Percentiles rank a stretch among this genome's conserved stretches.
These are phyloP conservation scores for Calamus simplicifolius DNA, from an alignment of 176 grass and related monocot species.

Conservation along the genomic window DNA sequence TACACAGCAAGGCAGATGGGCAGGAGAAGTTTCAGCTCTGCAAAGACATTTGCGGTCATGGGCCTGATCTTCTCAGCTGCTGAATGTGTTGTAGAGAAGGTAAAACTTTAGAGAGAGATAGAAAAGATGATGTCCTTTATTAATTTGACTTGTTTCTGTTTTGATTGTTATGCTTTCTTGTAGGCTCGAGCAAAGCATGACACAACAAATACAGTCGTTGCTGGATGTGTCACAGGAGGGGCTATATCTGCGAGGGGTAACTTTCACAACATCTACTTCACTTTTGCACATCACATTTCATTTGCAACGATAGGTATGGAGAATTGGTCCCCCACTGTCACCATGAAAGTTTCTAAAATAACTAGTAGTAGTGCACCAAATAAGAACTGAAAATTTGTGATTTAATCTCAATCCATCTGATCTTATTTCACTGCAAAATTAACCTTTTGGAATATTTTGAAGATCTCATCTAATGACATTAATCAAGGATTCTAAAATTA, in stretches of 20 bases:
- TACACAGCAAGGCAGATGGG: conserved; percentile 88
- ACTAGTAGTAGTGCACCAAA: too few species aligned
- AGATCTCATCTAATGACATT: too few species aligned
- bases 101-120: background rate
- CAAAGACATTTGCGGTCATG: conserved; percentile 93
- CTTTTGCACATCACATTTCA: too few species aligned
- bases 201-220: conserved; percentile 69
- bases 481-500: too few species aligned
- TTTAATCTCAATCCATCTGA: too few species aligned
- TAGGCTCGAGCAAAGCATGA: conserved; percentile 92
- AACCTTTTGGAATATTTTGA: too few species aligned
- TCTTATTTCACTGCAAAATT: too few species aligned
- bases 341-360: too few species aligned
- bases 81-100: conserved; percentile 88
- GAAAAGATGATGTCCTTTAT: too few species aligned
- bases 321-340: too few species aligned
- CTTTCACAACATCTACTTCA: background rate
- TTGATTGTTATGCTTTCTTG: conserved; percentile 3
- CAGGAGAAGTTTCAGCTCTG: conserved; percentile 66
- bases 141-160: conserved; percentile 6
- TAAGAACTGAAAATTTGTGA: too few species aligned
- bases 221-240: conserved; percentile 90
- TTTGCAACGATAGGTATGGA: too few species aligned
- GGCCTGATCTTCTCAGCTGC: conserved; percentile 82
- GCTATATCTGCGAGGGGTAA: conserved; percentile 74